Conservation (phyloP, 139 green algal genomes). For the Chlorella sp. region DNA sequence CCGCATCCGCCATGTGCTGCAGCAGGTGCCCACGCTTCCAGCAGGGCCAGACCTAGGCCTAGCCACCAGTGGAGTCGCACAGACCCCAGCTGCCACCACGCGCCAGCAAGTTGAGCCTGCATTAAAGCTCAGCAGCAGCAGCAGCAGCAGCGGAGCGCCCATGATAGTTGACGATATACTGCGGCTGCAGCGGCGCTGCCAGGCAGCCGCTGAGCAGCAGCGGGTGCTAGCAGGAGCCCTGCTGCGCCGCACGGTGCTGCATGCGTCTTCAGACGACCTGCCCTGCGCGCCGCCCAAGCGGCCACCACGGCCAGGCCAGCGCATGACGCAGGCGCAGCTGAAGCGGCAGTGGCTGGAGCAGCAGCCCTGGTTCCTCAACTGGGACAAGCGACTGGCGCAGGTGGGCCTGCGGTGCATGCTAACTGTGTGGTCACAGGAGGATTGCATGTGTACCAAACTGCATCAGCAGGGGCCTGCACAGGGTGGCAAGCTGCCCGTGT, state of each 20-base stretch:
- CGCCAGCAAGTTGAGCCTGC: no score
- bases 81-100: not conserved
- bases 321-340: not conserved
- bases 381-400: not conserved
- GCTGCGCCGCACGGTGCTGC: constrained; percentile 3
- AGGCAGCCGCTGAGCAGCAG: not conserved
- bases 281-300: not conserved
- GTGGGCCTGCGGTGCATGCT: not conserved
- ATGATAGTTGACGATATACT: constrained; percentile 29
- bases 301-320: not conserved
- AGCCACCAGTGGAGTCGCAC: not conserved
- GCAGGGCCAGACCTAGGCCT: not conserved
- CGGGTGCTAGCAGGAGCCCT: not conserved
- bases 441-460: no score
- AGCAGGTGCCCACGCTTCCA: not conserved
- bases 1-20: constrained; percentile 25
- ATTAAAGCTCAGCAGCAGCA: not conserved
- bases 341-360: not conserved
- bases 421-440: not conserved
- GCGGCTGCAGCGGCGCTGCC: constrained; percentile 28
- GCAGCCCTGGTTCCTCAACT: constrained; percentile 6
- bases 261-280: not conserved
- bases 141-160: not conserved
- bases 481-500: no score
- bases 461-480: no score